Percentiles rank a stretch among this genome's conserved stretches.
phyloP scores from a whole-genome alignment of 139 green algal species.

The Medakamo hakoo region DNA sequence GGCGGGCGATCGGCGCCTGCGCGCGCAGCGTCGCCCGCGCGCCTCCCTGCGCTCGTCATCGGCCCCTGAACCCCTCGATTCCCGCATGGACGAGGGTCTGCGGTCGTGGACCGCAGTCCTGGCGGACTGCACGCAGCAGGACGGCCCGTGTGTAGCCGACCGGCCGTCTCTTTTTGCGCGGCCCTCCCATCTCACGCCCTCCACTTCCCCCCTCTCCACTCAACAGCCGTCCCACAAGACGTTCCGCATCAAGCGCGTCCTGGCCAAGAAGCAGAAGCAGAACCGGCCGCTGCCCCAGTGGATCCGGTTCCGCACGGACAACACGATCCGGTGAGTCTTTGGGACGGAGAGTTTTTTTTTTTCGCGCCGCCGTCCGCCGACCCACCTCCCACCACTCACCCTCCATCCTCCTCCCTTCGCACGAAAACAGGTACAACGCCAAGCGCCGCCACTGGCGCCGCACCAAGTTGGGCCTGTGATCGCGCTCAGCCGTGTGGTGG shows the following conservation, averaged over 20 bases:
- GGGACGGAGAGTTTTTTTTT: neutral
- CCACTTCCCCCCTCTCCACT: neutral
- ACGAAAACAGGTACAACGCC: constrained; percentile 67
- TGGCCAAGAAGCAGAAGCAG: constrained; percentile 94
- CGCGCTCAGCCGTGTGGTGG: neutral
- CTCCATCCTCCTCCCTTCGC: neutral
- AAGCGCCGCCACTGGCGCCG: constrained; percentile 89
- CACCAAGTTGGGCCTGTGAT: constrained; percentile 80
- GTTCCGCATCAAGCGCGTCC: constrained; percentile 73
- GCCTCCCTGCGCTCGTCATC: no score
- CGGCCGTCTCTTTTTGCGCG: no score
- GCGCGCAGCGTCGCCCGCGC: no score
- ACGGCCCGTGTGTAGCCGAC: no score
- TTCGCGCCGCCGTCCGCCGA: neutral
- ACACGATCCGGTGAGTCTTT: constrained; percentile 67
- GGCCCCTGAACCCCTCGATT: no score
- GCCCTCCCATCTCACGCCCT: neutral
- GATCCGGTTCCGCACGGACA: constrained; percentile 85
- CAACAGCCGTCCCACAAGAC: constrained; percentile 78
- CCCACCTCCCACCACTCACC: neutral
- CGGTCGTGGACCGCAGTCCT: no score
- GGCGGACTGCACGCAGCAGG: no score
- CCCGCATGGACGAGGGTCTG: no score
- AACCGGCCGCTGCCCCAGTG: constrained; percentile 93
- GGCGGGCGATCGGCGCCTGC: no score